Evolutionary conservation across 495 filamentous ascomycete species (phyloP).

Genomic region (Trichoderma erinaceum): DNA sequence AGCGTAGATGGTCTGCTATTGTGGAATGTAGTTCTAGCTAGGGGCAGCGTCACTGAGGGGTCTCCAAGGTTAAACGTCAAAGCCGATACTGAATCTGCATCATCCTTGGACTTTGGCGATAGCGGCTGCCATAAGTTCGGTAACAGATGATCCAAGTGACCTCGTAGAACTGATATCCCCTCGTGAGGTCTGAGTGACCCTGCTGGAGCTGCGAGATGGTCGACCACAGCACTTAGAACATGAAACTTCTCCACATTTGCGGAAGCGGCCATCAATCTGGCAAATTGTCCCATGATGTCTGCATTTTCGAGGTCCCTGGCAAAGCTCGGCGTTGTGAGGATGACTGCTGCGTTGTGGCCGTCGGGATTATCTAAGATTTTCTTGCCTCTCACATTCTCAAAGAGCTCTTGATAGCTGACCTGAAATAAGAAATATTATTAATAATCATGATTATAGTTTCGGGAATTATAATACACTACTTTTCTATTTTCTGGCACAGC

Average conservation of each 20-base stretch:
- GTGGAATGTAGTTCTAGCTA: conserved; percentile 16
- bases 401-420: background rate
- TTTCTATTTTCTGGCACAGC: background rate
- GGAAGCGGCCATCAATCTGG: background rate
- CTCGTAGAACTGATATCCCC: conserved; percentile 12
- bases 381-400: background rate
- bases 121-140: background rate
- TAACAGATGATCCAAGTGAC: background rate
- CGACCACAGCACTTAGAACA: conserved; percentile 7
- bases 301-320: conserved; percentile 6
- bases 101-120: conserved; percentile 1
- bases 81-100: background rate
- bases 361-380: background rate
- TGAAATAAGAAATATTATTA: background rate
- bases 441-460: background rate
- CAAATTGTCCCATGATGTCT: background rate
- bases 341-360: conserved; percentile 11
- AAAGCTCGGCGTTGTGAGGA: conserved; percentile 12
- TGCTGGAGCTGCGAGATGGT: background rate
- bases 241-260: background rate
- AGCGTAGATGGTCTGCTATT: conserved; percentile 15
- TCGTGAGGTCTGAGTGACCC: conserved; percentile 1
- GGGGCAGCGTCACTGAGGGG: conserved; percentile 14
- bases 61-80: conserved; percentile 11
- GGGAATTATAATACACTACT: background rate